Percentiles rank a stretch among this genome's conserved stretches.
Evolutionary conservation across 257 asterid species (phyloP).

Genomic region (Solanum pennellii): DNA sequence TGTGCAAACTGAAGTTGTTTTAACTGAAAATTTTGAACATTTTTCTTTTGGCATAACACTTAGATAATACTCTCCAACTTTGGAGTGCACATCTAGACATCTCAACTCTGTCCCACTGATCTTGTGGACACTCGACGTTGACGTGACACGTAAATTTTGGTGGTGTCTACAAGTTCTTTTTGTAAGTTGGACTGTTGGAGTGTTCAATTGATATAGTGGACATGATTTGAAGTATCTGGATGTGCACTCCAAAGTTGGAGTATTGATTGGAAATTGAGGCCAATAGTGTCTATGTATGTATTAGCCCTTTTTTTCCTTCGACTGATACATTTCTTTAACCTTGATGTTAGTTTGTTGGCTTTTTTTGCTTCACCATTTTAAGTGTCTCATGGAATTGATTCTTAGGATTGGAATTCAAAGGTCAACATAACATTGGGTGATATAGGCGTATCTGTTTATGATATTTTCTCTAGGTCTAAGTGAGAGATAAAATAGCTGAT

Average conservation of each 20-base stretch:
- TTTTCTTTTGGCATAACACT: background rate
- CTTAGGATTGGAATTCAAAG: background rate
- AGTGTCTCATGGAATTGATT: background rate
- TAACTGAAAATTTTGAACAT: background rate
- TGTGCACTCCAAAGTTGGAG: background rate
- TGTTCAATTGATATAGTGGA: background rate
- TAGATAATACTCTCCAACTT: background rate
- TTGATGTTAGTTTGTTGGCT: background rate
- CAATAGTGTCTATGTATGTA: background rate
- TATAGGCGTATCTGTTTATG: background rate
- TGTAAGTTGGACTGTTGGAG: background rate
- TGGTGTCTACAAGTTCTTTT: background rate
- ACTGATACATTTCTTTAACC: background rate
- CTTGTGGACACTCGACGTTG: background rate
- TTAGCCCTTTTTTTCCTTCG: background rate
- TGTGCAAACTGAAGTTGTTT: background rate
- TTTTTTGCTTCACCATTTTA: background rate
- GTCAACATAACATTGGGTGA: background rate
- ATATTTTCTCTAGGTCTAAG: background rate
- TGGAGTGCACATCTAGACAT: background rate
- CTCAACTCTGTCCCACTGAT: background rate
- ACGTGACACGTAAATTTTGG: background rate
- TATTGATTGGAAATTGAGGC: background rate
- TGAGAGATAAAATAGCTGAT: background rate
- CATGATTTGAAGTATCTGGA: background rate